Conservation (phyloP, 768 basidiomycete species). For the Calocybe indica region DNA sequence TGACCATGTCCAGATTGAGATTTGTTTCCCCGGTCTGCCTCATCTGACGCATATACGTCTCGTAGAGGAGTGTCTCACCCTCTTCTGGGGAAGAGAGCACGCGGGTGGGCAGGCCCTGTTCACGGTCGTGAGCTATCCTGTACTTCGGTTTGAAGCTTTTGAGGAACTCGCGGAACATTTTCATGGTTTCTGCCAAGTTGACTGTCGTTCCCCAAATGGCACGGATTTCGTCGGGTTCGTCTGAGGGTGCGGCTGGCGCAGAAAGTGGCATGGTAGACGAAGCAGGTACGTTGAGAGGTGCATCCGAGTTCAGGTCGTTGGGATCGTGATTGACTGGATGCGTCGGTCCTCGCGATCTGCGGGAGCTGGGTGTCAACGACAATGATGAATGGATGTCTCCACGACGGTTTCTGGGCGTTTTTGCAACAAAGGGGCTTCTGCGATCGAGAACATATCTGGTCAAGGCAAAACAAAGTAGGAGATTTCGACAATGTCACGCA, state of each 20-base stretch:
- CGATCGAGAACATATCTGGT: neutral
- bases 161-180: conserved; percentile 82
- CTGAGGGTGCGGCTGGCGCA: conserved; percentile 54
- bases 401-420: conserved; percentile 69
- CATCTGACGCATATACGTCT: conserved; percentile 78
- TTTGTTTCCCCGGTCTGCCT: conserved; percentile 89
- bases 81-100: conserved; percentile 55
- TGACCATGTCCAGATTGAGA: conserved; percentile 84
- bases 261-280: conserved; percentile 55
- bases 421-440: conserved; percentile 46
- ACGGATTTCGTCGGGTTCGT: conserved; percentile 78
- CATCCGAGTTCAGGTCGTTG: conserved; percentile 53
- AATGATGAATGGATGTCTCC: conserved; percentile 90
- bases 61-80: conserved; percentile 68
- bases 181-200: conserved; percentile 87
- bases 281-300: conserved; percentile 47
- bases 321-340: conserved; percentile 20
- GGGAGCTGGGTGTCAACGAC: conserved; percentile 44
- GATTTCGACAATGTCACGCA: conserved; percentile 22
- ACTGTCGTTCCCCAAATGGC: conserved; percentile 99
- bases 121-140: conserved; percentile 64
- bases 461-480: neutral
- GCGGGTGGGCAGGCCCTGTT: conserved; percentile 46
- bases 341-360: conserved; percentile 20
- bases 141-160: conserved; percentile 93